Percentiles rank a stretch among this genome's conserved stretches.
phyloP scores from a whole-genome alignment of 108 stramenopile genomes.

The Cyclotella distinguenda region DNA sequence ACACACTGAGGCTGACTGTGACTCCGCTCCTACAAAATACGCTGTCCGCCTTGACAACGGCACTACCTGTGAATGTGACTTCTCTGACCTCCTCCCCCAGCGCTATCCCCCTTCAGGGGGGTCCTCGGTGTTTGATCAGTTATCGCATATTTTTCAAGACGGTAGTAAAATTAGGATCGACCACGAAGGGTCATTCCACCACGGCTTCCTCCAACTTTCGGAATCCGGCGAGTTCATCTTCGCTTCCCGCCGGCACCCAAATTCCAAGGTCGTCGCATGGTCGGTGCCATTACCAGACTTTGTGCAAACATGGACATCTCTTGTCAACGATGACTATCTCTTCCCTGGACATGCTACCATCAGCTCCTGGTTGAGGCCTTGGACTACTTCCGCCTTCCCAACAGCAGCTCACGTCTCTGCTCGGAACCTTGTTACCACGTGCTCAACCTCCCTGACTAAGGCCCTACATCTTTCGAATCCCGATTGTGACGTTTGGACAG shows the following conservation, averaged over 20 bases:
- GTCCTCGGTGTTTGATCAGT: neutral
- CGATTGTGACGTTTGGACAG: too few species aligned
- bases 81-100: neutral
- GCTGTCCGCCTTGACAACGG: conserved; percentile 1
- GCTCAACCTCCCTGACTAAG: conserved; percentile 9
- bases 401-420: neutral
- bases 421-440: neutral
- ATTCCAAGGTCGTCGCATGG: neutral
- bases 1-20: neutral
- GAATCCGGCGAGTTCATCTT: neutral
- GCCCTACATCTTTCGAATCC: too few species aligned
- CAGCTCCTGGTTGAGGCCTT: too few species aligned
- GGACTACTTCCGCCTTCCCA: neutral
- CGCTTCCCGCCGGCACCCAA: neutral
- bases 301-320: neutral
- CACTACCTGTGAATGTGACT: neutral
- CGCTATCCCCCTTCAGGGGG: neutral
- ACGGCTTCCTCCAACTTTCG: neutral
- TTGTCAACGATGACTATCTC: neutral
- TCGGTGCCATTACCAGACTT: conserved; percentile 7
- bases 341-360: too few species aligned
- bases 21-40: neutral
- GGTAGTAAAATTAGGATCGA: conserved; percentile 7
- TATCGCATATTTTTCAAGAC: neutral
- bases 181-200: conserved; percentile 3